Percentiles rank a stretch among this genome's conserved stretches.
These are phyloP conservation scores for Theobroma grandiflorum DNA, from an alignment of 441 rosid genomes.

Conservation along the genomic window DNA sequence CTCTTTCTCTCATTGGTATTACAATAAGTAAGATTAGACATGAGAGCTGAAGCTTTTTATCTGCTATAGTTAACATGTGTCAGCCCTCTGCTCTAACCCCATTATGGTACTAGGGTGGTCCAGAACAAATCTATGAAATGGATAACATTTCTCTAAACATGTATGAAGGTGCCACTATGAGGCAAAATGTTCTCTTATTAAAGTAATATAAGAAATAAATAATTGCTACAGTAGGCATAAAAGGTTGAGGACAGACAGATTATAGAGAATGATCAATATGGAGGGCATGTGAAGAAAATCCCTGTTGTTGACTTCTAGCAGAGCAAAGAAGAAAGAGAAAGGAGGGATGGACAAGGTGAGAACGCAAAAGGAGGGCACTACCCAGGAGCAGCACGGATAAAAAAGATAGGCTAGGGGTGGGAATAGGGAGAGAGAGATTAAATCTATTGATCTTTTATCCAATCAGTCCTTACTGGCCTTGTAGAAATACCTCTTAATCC, in stretches of 20 bases:
- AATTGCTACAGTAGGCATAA: background rate
- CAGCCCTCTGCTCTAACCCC: background rate
- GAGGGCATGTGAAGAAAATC: background rate
- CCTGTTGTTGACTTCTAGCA: background rate
- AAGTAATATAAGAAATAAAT: background rate
- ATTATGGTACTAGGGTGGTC: background rate
- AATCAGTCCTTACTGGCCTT: background rate
- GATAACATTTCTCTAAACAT: background rate
- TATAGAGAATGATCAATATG: background rate
- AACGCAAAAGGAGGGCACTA: background rate
- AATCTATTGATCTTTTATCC: background rate
- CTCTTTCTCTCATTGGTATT: background rate
- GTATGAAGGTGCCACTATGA: background rate
- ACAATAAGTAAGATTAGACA: background rate
- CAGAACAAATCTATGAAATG: background rate
- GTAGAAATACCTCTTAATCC: background rate
- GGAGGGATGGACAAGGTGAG: background rate
- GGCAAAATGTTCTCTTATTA: background rate
- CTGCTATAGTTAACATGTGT: background rate
- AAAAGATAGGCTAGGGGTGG: slow-evolving; percentile 1
- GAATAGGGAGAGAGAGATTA: background rate
- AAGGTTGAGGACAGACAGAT: background rate
- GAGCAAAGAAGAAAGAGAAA: slow-evolving; percentile 4
- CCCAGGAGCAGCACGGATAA: background rate
- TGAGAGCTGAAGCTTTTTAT: slow-evolving; percentile 1